Evolutionary conservation across 768 basidiomycete species (phyloP).

Genomic region (Podaxis sp.): DNA sequence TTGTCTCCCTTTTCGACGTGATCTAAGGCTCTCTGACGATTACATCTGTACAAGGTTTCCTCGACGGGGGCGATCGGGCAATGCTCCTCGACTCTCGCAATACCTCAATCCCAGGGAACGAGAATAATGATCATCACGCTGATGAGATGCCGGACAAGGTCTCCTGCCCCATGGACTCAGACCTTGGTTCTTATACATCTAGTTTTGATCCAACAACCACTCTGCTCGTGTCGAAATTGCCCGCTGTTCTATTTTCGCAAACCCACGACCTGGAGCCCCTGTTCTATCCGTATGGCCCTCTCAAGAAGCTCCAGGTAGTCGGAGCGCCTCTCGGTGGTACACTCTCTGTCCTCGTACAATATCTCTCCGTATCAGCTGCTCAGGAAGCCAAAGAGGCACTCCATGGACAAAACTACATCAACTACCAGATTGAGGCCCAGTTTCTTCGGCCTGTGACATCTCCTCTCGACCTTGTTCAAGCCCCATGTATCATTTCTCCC

Average conservation of each 20-base stretch:
- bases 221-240: constrained; percentile 65
- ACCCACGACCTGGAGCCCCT: constrained; percentile 69
- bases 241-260: constrained; percentile 66
- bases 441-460: constrained; percentile 27
- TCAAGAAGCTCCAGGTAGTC: constrained; percentile 60
- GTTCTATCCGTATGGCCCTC: constrained; percentile 68
- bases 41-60: constrained; percentile 52
- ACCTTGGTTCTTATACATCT: constrained; percentile 30
- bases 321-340: constrained; percentile 38
- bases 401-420: constrained; percentile 62
- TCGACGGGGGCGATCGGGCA: constrained; percentile 79
- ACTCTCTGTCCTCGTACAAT: constrained; percentile 65
- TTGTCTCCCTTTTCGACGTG: constrained; percentile 22
- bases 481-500: background rate
- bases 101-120: constrained; percentile 25
- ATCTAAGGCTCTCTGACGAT: background rate
- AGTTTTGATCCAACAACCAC: constrained; percentile 45
- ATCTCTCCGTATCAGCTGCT: constrained; percentile 51
- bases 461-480: constrained; percentile 4
- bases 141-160: constrained; percentile 30
- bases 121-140: constrained; percentile 22
- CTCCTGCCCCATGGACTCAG: constrained; percentile 27
- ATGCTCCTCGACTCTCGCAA: constrained; percentile 55
- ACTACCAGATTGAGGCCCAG: constrained; percentile 35
- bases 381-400: constrained; percentile 65